Evolutionary conservation across 1,284 basidiomycete genomes (phyloP), one percentile per base, ranked within the genome.

Genomic region (Leccinum subfulvum): DNA sequence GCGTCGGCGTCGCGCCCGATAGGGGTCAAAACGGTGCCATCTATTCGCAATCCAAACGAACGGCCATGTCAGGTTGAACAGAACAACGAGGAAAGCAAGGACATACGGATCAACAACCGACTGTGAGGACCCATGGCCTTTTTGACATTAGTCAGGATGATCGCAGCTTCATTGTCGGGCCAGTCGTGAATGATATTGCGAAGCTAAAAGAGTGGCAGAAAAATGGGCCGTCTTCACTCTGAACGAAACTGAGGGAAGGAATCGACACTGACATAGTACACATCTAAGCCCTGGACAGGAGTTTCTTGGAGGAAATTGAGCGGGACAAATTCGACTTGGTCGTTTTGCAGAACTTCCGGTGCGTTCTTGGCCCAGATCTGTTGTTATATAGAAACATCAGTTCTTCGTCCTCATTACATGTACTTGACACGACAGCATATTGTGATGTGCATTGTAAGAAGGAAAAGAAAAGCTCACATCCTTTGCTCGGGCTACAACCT

Each of bases 231-330:
- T n/a, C 7, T n/a, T 51, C 4, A 3, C 3, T 59, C n/a, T n/a
- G 44, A 21, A 13, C 4, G n/a, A 44, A 18, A 18, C 41, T 11
- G n/a, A 44, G 41, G 39, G 30, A 33, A 33, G 21, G 39, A 39
- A 39, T 21, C 3, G 8, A 47, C 16, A 52, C 7, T 71, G 59
- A 82, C 82, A 66, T 81, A 81, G 66, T 82, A 84, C 11, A 80
- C 73, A 58, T 83, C 78, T 37, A 77, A 76, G 1, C 71, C 76
- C 18, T 68, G 61, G n/a, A 80, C 74, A 1, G 82, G 81, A n/a
- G 73, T 62, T 54, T 77, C 76, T 47, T 70, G 68, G 41, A 84
- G 78, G 68, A 83, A 84, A 65, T 85, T 77, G 18, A 84, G 67
- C 1, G 76, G 65, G 21, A 76, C 67, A 56, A 83, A 79, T 26